These are phyloP conservation scores for Leccinum uliginosum DNA, from an alignment of 768 basidiomycete genomes.

Conservation along the genomic window DNA sequence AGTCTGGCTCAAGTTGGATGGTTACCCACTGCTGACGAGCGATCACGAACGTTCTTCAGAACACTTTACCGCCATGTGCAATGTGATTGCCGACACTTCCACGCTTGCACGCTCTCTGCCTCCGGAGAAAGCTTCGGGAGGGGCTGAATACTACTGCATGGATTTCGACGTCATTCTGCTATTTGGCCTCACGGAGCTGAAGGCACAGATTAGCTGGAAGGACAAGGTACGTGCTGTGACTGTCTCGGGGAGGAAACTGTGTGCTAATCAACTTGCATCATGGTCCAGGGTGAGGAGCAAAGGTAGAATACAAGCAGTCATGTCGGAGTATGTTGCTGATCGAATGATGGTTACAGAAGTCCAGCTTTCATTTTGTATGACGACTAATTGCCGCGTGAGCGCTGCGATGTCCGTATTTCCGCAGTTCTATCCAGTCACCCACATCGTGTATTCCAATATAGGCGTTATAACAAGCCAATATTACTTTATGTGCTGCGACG, in stretches of 20 bases:
- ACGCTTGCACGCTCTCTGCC: background rate
- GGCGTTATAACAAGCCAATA: background rate
- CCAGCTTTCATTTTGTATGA: constrained; percentile 21
- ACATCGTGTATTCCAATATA: background rate
- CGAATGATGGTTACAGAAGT: constrained; percentile 2
- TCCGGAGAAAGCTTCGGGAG: background rate
- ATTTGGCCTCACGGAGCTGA: constrained; percentile 42
- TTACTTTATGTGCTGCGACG: background rate
- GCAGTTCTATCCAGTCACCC: background rate
- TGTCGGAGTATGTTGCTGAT: background rate
- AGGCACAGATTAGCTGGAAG: constrained; percentile 42
- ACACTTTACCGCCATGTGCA: constrained; percentile 13
- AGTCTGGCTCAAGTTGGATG: background rate
- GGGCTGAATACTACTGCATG: constrained; percentile 13
- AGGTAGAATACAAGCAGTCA: background rate
- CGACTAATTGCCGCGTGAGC: background rate
- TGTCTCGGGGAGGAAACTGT: too few relatives aligned
- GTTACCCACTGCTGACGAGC: background rate
- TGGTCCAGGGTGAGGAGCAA: constrained; percentile 14
- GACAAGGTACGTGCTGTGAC: constrained; percentile 18
- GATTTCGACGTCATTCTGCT: constrained; percentile 34
- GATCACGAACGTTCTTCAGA: background rate
- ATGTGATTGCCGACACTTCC: constrained; percentile 10
- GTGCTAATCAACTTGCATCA: background rate
- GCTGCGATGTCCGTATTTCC: background rate